Conservation (phyloP, 768 basidiomycete species). For the Termitomyces sp. region DNA sequence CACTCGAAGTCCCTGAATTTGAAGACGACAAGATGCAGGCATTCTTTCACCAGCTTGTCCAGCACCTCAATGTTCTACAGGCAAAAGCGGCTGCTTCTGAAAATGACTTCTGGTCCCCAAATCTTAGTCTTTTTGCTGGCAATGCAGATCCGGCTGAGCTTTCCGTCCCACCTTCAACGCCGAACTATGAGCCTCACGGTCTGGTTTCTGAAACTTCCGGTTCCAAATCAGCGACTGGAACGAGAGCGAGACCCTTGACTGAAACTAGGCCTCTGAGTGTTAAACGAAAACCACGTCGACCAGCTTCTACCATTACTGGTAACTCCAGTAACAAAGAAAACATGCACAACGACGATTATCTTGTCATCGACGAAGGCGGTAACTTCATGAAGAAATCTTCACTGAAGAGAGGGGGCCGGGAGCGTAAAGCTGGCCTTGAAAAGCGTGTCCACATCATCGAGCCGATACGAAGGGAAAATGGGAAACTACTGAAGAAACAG, state of each 20-base stretch:
- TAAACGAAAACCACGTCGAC: constrained; percentile 28
- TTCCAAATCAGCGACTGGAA: constrained; percentile 20
- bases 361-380: constrained; percentile 11
- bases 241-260: constrained; percentile 16
- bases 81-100: constrained; percentile 34
- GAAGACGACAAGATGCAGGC: constrained; percentile 74
- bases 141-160: neutral
- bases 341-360: constrained; percentile 14
- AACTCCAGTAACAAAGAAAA: constrained; percentile 58
- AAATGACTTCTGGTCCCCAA: constrained; percentile 14
- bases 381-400: constrained; percentile 41
- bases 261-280: constrained; percentile 46
- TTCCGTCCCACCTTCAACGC: constrained; percentile 13
- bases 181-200: constrained; percentile 1
- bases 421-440: constrained; percentile 19
- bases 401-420: constrained; percentile 35
- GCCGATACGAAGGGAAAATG: constrained; percentile 27
- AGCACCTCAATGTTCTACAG: constrained; percentile 75
- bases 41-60: constrained; percentile 84
- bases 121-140: constrained; percentile 10
- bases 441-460: constrained; percentile 51
- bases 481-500: constrained; percentile 32
- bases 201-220: neutral
- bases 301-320: constrained; percentile 19
- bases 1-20: constrained; percentile 61